Percentiles rank a stretch among this genome's conserved stretches.
Evolutionary conservation across 805 yeast species (phyloP).

Genomic region (Metschnikowia kofuensis): DNA sequence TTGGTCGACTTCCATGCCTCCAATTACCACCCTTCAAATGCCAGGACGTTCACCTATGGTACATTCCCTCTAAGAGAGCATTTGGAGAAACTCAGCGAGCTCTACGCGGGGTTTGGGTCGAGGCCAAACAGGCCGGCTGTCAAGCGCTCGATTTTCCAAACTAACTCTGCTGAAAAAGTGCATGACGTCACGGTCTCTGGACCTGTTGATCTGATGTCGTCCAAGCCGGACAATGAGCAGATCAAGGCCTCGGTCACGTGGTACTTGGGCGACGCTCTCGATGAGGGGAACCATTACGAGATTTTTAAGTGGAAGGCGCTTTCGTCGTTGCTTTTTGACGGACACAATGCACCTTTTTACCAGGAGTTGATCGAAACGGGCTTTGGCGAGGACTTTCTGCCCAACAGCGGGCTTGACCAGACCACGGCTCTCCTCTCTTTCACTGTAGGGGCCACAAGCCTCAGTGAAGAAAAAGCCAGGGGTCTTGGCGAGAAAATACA

Average conservation of each 20-base stretch:
- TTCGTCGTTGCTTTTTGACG: conserved; percentile 73
- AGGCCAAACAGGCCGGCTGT: conserved; percentile 30
- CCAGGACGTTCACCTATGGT: conserved; percentile 86
- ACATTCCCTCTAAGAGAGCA: conserved; percentile 62
- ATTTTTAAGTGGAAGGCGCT: conserved; percentile 71
- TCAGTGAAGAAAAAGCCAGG: conserved; percentile 45
- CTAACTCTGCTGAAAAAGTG: conserved; percentile 8
- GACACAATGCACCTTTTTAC: conserved; percentile 89
- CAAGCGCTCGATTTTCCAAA: conserved; percentile 47
- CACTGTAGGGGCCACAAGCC: conserved; percentile 83
- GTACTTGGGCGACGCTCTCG: conserved; percentile 71
- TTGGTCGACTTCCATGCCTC: conserved; percentile 69
- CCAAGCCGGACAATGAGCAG: conserved; percentile 67
- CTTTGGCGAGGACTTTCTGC: conserved; percentile 78
- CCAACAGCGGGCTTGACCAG: conserved; percentile 84
- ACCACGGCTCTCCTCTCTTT: conserved; percentile 74
- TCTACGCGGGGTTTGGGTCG: conserved; percentile 53
- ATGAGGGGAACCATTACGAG: conserved; percentile 52
- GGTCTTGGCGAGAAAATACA: conserved; percentile 47
- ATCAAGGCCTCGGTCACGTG: conserved; percentile 82
- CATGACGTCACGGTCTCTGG: conserved; percentile 47
- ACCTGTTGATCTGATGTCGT: conserved; percentile 61
- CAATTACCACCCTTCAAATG: conserved; percentile 88
- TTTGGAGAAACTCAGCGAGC: conserved; percentile 51
- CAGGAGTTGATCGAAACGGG: conserved; percentile 84